Conservation (phyloP, 2,329 filamentous ascomycete genomes). For the Fusarium staphyleae region DNA sequence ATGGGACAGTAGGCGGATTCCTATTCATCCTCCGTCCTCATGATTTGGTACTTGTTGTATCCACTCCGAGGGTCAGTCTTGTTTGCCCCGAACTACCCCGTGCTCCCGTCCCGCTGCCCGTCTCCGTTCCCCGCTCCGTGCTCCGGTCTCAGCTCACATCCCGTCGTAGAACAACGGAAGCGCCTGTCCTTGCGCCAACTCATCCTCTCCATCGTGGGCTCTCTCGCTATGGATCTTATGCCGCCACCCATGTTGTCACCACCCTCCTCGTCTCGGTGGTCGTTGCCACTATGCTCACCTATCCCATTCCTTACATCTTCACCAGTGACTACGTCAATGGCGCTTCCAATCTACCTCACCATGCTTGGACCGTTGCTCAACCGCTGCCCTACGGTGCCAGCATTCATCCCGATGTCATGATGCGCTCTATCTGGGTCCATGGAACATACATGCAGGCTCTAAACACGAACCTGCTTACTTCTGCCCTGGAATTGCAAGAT, state of each 20-base stretch:
- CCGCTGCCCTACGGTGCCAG: conserved; percentile 61
- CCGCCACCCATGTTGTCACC: conserved; percentile 75
- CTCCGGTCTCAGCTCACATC: conserved; percentile 29
- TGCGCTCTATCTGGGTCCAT: conserved; percentile 84
- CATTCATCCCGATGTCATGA: conserved; percentile 72
- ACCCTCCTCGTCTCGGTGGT: conserved; percentile 78
- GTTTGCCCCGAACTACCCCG: conserved; percentile 18
- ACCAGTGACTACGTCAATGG: conserved; percentile 75
- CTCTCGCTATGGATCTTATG: conserved; percentile 72
- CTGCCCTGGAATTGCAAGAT: conserved; percentile 74
- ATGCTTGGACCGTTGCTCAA: conserved; percentile 81
- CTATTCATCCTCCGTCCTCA: conserved; percentile 44
- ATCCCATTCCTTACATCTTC: conserved; percentile 78
- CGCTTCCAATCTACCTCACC: conserved; percentile 74
- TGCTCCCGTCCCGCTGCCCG: conserved; percentile 22
- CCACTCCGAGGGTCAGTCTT: conserved; percentile 74
- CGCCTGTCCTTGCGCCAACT: conserved; percentile 67
- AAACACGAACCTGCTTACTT: conserved; percentile 67
- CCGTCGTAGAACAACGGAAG: conserved; percentile 71
- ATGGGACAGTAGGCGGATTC: conserved; percentile 35
- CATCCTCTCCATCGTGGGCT: conserved; percentile 72
- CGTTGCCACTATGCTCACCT: conserved; percentile 73
- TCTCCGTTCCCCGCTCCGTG: conserved; percentile 14
- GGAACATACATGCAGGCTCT: conserved; percentile 82
- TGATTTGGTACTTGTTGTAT: conserved; percentile 83